Conservation (phyloP, 805 yeast species). For the Teunomyces barrocoloradensis region DNA sequence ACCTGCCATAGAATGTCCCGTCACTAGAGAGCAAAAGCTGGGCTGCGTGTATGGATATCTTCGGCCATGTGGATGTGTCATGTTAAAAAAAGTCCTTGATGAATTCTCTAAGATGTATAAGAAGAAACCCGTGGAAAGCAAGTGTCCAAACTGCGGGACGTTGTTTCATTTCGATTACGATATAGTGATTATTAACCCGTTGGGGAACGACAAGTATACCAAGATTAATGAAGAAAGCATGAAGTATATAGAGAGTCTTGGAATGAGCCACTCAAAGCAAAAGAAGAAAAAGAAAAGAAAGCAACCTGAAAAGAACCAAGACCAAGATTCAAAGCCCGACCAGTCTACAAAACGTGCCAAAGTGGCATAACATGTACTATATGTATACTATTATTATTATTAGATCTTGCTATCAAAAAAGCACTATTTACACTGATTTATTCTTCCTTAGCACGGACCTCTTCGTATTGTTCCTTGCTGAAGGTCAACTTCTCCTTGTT, state of each 20-base stretch:
- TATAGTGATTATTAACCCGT: constrained; percentile 32
- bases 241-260: not conserved
- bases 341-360: not conserved
- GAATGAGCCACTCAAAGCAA: constrained; percentile 20
- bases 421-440: constrained; percentile 4
- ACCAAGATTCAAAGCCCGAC: not conserved
- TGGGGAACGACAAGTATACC: constrained; percentile 8
- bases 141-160: constrained; percentile 34
- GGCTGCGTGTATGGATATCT: constrained; percentile 24
- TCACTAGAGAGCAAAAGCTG: constrained; percentile 20
- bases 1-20: constrained; percentile 30
- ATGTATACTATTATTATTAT: not conserved
- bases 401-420: not conserved
- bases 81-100: constrained; percentile 23
- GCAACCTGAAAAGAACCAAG: not conserved
- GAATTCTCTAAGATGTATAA: constrained; percentile 14
- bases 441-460: constrained; percentile 18
- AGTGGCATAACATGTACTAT: constrained; percentile 1
- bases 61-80: constrained; percentile 40
- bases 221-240: constrained; percentile 5
- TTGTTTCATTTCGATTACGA: constrained; percentile 24
- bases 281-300: constrained; percentile 7
- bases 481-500: constrained; percentile 40
- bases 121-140: constrained; percentile 9
- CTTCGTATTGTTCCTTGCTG: constrained; percentile 30